Evolutionary conservation across 768 basidiomycete genomes (phyloP).

Genomic region (Tubosaeta sp.): DNA sequence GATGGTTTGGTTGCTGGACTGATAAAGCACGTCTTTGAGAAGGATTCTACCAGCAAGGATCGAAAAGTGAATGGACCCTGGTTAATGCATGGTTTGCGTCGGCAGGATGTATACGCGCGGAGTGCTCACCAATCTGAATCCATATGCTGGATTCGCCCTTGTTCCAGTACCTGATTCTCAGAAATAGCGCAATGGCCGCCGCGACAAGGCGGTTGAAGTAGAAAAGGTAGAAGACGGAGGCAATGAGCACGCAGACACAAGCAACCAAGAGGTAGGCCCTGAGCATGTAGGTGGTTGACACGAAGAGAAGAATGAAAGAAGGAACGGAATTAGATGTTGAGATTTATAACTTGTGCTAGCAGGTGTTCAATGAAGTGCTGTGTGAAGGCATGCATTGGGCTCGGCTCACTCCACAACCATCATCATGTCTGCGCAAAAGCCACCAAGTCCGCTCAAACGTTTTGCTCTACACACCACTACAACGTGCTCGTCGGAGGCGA

Average conservation of each 20-base stretch:
- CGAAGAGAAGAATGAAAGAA: not conserved
- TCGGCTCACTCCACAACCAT: not conserved
- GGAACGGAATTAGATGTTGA: not conserved
- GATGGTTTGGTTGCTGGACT: constrained; percentile 89
- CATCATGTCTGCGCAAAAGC: constrained; percentile 25
- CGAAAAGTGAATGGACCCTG: constrained; percentile 91
- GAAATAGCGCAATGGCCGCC: constrained; percentile 53
- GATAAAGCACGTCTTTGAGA: constrained; percentile 82
- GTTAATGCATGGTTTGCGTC: constrained; percentile 1
- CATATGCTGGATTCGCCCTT: constrained; percentile 72
- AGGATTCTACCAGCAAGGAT: constrained; percentile 82
- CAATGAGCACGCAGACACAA: constrained; percentile 52
- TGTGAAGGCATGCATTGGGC: not conserved
- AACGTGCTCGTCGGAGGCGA: constrained; percentile 69
- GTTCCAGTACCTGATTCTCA: constrained; percentile 79
- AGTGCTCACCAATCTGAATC: constrained; percentile 69
- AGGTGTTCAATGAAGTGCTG: not conserved
- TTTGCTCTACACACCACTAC: constrained; percentile 69
- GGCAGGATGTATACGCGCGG: not conserved
- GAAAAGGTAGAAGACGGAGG: constrained; percentile 74
- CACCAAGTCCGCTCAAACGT: constrained; percentile 49
- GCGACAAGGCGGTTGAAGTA: constrained; percentile 88
- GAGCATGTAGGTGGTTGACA: constrained; percentile 40
- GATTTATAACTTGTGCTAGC: not conserved
- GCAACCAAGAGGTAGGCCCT: constrained; percentile 57